Evolutionary conservation across 2,329 filamentous ascomycete genomes (phyloP), one percentile per base, ranked within the genome.

Genomic region (Trichoderma citrinoviride): DNA sequence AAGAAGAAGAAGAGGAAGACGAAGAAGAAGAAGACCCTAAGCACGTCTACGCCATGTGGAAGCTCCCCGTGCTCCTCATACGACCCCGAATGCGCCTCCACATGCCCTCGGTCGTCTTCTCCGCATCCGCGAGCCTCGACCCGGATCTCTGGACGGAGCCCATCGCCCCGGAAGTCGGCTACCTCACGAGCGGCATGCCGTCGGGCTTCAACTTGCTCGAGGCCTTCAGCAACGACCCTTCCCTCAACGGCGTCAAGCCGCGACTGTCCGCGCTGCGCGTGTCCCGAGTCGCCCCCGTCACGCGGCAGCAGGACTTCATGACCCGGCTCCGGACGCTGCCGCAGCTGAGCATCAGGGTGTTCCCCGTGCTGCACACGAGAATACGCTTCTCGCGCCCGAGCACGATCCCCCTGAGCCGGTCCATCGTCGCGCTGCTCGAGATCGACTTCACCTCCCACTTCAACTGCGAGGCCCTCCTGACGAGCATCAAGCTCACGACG

Each of bases 141-240:
- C 83, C 85, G 3, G 78, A 81, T 41, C 63, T 69, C 49, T 68
- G 71, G 29, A 65, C 70, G 7, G 73, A 75, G n/a, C 65, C 71
- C 15, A 68, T 66, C 61, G 67, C 71, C 12, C 70, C 70, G 44
- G 75, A 77, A 10, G 81, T 85, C 65, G 87, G 90, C 60, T 92
- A 92, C 71, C 81, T 94, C 37, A 84, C 85, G 41, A 91, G 88
- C 71, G 85, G 87, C 65, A 77, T 88, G 27, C 87, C 91, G 0
- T 84, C 88, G 7, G 88, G 90, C 1, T 81, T 91, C 67, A 95
- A 94, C 74, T 80, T 94, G n/a, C 84, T 95, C 15, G 88, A 91
- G 72, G 84, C 91, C 3, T 90, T 94, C 67, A 82, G 83, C 60
- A 81, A 81, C 67, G 90, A 93, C 72, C 85, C 87, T 23, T 83